Conservation (phyloP, 805 yeast species). For the Saccharomycopsis selenospora region DNA sequence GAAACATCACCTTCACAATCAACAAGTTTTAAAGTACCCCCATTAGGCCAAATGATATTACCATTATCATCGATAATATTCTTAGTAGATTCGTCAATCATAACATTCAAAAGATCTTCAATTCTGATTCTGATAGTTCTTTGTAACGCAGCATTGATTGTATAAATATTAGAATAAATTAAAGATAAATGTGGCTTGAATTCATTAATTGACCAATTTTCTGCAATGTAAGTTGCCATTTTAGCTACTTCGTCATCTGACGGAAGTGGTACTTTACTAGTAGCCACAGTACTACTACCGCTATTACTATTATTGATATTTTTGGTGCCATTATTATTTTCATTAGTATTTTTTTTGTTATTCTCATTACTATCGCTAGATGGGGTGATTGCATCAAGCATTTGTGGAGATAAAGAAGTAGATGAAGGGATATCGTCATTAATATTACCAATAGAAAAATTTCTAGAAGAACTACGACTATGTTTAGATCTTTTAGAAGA, state of each 20-base stretch:
- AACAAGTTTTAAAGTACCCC: slow-evolving; percentile 20
- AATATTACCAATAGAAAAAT: neutral
- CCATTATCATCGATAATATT: slow-evolving; percentile 9
- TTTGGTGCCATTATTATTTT: neutral
- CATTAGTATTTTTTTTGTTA: too few species aligned
- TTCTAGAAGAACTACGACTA: neutral
- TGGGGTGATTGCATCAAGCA: slow-evolving; percentile 1
- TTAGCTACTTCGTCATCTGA: slow-evolving; percentile 5
- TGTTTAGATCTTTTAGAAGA: neutral
- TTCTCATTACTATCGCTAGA: too few species aligned
- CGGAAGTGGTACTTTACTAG: neutral
- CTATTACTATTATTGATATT: neutral
- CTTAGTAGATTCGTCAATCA: slow-evolving; percentile 29
- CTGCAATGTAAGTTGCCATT: slow-evolving; percentile 37
- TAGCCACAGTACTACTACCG: neutral
- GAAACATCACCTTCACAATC: slow-evolving; percentile 20
- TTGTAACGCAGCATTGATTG: slow-evolving; percentile 55
- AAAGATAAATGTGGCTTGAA: slow-evolving; percentile 70
- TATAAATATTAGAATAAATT: slow-evolving; percentile 52
- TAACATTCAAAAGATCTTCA: slow-evolving; percentile 53
- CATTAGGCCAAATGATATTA: slow-evolving; percentile 15
- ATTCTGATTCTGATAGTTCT: slow-evolving; percentile 58
- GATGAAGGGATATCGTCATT: neutral
- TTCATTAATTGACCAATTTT: slow-evolving; percentile 48
- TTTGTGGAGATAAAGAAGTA: neutral